Conservation (phyloP, 352 stramenopile genomes). For the Pythium scleroteichum region DNA sequence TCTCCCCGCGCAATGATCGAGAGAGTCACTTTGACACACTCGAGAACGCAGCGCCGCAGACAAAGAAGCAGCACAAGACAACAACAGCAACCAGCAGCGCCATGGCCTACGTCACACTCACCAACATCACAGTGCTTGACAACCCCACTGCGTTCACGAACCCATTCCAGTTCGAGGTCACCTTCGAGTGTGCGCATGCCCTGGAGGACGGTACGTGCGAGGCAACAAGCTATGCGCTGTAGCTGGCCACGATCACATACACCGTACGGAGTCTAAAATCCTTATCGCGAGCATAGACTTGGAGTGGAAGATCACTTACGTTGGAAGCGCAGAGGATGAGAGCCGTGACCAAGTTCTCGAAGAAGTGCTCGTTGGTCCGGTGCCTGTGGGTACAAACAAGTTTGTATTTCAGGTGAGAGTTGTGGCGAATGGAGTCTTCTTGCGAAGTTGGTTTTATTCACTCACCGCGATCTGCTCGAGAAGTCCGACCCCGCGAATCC, state of each 20-base stretch:
- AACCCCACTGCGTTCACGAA: slow-evolving; percentile 98
- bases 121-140: slow-evolving; percentile 96
- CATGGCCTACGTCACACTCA: slow-evolving; percentile 90
- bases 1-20: slow-evolving; percentile 17
- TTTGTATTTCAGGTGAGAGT: slow-evolving; percentile 92
- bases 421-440: not conserved
- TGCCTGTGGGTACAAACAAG: slow-evolving; percentile 98
- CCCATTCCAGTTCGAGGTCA: slow-evolving; percentile 99
- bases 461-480: not conserved
- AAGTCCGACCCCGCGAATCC: slow-evolving; percentile 94
- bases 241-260: not conserved
- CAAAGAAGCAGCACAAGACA: not conserved
- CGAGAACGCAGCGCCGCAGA: slow-evolving; percentile 5
- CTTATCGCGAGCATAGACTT: slow-evolving; percentile 82
- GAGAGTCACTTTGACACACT: slow-evolving; percentile 27
- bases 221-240: no score
- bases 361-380: slow-evolving; percentile 97
- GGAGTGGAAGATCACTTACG: slow-evolving; percentile 99
- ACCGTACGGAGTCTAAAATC: no score
- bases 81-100: not conserved
- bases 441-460: not conserved
- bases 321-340: slow-evolving; percentile 95
- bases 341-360: slow-evolving; percentile 97
- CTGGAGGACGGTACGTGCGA: slow-evolving; percentile 89
- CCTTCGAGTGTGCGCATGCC: slow-evolving; percentile 97